Conservation (phyloP, 2,329 filamentous ascomycete species). For the Ophiosphaerella herpotricha region DNA sequence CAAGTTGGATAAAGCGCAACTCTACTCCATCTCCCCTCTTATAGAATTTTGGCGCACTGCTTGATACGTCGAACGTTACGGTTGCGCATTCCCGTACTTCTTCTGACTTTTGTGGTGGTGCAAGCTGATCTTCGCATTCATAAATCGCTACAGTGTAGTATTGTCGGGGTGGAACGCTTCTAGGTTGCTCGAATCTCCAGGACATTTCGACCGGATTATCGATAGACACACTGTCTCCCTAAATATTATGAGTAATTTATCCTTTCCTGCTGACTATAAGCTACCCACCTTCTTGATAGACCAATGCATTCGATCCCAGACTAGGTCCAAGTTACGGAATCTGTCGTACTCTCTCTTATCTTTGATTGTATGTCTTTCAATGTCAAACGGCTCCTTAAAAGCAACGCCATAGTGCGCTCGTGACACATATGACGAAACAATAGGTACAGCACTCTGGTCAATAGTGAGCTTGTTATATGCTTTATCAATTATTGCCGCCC, state of each 20-base stretch:
- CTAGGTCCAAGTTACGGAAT: conserved; percentile 4
- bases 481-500: conserved; percentile 7
- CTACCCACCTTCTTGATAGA: conserved; percentile 7
- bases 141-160: conserved; percentile 2
- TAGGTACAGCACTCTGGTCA: not conserved
- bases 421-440: conserved; percentile 10
- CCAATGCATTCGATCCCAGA: conserved; percentile 10
- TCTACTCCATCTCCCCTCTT: not conserved
- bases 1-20: not conserved
- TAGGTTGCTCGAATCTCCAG: conserved; percentile 5
- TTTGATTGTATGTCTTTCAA: conserved; percentile 2
- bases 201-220: conserved; percentile 6
- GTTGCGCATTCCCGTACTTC: conserved; percentile 5
- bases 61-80: conserved; percentile 1
- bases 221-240: conserved; percentile 8
- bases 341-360: conserved; percentile 2
- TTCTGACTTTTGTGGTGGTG: conserved; percentile 1
- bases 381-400: conserved; percentile 9
- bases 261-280: too few species aligned
- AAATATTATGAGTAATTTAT: too few species aligned
- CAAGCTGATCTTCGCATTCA: not conserved
- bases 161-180: not conserved
- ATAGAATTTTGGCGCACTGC: too few species aligned
- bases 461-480: not conserved
- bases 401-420: conserved; percentile 11